A percentile compares a stretch with the other conserved stretches of the same genome.
Conservation (phyloP, 2,329 filamentous ascomycete genomes). For the Diaporthe capsici region DNA sequence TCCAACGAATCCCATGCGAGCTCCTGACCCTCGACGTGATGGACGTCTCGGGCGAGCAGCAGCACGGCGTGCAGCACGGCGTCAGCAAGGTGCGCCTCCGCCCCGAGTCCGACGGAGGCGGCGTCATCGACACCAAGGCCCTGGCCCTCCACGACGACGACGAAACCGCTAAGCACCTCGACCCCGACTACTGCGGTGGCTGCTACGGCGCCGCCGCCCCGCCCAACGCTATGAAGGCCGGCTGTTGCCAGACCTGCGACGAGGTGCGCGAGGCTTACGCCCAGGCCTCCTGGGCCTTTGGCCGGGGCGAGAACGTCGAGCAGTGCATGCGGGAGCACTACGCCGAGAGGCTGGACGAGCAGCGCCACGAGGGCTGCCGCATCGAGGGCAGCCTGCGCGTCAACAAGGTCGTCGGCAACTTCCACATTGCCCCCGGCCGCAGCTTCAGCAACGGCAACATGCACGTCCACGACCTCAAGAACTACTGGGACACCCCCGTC, state of each 20-base stretch:
- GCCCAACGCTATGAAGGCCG: constrained; percentile 78
- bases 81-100: constrained; percentile 90
- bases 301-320: constrained; percentile 90
- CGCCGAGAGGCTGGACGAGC: constrained; percentile 86
- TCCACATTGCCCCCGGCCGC: constrained; percentile 96
- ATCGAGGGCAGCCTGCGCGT: constrained; percentile 93
- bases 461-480: constrained; percentile 97
- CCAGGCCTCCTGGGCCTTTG: constrained; percentile 91
- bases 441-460: constrained; percentile 97
- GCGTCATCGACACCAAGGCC: constrained; percentile 78
- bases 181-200: constrained; percentile 91
- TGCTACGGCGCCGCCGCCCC: constrained; percentile 91
- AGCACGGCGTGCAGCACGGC: constrained; percentile 93
- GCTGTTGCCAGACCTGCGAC: constrained; percentile 97
- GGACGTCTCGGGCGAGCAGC: constrained; percentile 98
- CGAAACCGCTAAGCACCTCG: constrained; percentile 81
- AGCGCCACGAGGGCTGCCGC: constrained; percentile 92
- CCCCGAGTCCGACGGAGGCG: constrained; percentile 80
- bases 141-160: constrained; percentile 79
- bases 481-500: constrained; percentile 85
- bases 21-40: constrained; percentile 97
- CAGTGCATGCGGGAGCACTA: constrained; percentile 98
- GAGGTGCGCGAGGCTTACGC: constrained; percentile 97
- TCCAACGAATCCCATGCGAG: constrained; percentile 94
- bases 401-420: constrained; percentile 99